Percentiles rank a stretch among this genome's conserved stretches.
Conservation (phyloP, 2,329 filamentous ascomycete genomes). For the Claviceps quebecensis region DNA sequence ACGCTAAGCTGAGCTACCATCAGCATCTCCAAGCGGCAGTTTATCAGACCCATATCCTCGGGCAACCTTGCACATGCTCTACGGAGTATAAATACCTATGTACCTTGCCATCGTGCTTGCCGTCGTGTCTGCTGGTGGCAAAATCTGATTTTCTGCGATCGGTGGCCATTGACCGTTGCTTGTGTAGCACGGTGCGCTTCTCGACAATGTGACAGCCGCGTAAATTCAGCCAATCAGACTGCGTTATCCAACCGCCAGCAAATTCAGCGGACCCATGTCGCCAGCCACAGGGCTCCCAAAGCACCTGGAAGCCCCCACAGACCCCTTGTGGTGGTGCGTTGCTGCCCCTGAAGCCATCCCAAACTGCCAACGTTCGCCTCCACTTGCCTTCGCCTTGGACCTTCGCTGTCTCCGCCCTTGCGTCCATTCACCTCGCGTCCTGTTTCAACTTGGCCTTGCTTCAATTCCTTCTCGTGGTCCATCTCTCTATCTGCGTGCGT, state of each 20-base stretch:
- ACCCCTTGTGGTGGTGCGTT: no score
- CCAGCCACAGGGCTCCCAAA: not conserved
- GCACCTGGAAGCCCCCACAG: no score
- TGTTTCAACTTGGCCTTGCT: slow-evolving; percentile 1
- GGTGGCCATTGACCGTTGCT: not conserved
- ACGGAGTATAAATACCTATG: no score
- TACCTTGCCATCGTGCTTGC: no score
- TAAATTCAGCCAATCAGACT: slow-evolving; percentile 2
- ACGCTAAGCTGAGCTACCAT: no score
- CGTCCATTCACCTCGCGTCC: slow-evolving; percentile 3
- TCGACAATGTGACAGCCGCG: no score
- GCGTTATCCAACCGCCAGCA: slow-evolving; percentile 2
- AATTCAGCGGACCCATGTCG: slow-evolving; percentile 9
- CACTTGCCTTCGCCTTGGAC: slow-evolving; percentile 3
- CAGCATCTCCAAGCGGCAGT: no score
- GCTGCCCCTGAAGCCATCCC: slow-evolving; percentile 19
- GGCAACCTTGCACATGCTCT: no score
- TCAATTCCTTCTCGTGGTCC: slow-evolving; percentile 4
- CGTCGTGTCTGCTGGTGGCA: no score
- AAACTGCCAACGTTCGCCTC: slow-evolving; percentile 3
- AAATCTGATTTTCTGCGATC: no score
- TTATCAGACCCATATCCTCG: no score
- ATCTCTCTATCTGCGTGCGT: slow-evolving; percentile 2
- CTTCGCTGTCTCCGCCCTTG: slow-evolving; percentile 7
- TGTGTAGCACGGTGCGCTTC: not conserved